A percentile compares a stretch with the other conserved stretches of the same genome.
phyloP scores from a whole-genome alignment of 257 asterid genomes.

The Solanum infundibuliforme region DNA sequence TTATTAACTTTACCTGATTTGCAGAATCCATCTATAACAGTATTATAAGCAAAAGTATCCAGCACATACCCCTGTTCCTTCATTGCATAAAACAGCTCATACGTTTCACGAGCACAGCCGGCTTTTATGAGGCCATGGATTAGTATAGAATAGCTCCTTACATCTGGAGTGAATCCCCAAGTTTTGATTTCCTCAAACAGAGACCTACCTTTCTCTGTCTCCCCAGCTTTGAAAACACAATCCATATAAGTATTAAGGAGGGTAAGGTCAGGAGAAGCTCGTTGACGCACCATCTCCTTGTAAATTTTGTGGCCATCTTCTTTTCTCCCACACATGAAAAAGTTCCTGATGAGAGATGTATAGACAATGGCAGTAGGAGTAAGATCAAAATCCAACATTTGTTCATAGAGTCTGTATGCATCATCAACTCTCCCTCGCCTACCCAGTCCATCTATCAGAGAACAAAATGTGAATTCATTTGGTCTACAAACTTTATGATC shows the following conservation, averaged over 20 bases:
- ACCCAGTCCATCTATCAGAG: slow-evolving; percentile 86
- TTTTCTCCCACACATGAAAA: slow-evolving; percentile 69
- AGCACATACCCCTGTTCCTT: slow-evolving; percentile 78
- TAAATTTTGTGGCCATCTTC: slow-evolving; percentile 88
- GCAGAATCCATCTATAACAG: slow-evolving; percentile 88
- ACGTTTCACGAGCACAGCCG: slow-evolving; percentile 82
- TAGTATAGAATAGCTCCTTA: slow-evolving; percentile 83
- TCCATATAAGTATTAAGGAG: slow-evolving; percentile 90
- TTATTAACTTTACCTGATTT: slow-evolving; percentile 90
- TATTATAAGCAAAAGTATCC: slow-evolving; percentile 80
- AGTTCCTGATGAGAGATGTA: slow-evolving; percentile 78
- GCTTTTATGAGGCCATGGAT: slow-evolving; percentile 82
- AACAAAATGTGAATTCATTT: slow-evolving; percentile 64
- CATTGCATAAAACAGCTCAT: slow-evolving; percentile 74
- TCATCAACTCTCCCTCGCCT: slow-evolving; percentile 82
- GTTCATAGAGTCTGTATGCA: slow-evolving; percentile 76
- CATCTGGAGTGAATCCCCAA: slow-evolving; percentile 57
- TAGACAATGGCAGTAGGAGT: slow-evolving; percentile 62
- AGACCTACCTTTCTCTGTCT: slow-evolving; percentile 66
- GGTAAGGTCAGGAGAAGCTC: slow-evolving; percentile 54
- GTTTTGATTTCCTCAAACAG: slow-evolving; percentile 67
- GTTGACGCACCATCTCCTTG: slow-evolving; percentile 67
- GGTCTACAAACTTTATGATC: slow-evolving; percentile 64
- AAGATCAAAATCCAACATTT: slow-evolving; percentile 58
- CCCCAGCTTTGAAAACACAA: slow-evolving; percentile 79